These are phyloP conservation scores for Solanum peruvianum DNA, from an alignment of 257 asterid species.

Conservation along the genomic window DNA sequence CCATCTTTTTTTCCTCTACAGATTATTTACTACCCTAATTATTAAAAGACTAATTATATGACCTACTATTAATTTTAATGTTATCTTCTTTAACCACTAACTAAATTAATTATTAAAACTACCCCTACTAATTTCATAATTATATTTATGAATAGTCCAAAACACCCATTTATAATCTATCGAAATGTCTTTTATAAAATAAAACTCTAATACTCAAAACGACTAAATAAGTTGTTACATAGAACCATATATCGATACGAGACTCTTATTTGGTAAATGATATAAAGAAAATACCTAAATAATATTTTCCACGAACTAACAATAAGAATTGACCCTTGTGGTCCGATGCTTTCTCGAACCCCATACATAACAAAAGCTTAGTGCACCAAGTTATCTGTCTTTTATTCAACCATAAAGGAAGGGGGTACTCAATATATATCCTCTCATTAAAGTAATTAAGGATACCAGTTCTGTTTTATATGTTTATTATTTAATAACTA, in stretches of 20 bases:
- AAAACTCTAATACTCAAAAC: too few species aligned
- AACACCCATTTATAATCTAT: too few species aligned
- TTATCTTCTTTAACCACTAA: too few species aligned
- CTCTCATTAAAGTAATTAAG: background rate
- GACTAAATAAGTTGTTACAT: too few species aligned
- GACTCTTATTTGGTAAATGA: background rate
- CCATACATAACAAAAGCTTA: background rate
- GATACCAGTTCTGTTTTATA: background rate
- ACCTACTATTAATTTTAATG: too few species aligned
- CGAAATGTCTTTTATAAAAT: too few species aligned
- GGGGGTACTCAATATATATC: background rate
- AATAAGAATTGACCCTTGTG: background rate
- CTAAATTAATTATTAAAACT: too few species aligned
- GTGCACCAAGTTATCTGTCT: background rate
- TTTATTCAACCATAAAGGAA: background rate
- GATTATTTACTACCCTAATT: too few species aligned
- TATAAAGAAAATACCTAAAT: background rate
- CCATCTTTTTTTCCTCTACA: too few species aligned
- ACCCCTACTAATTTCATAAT: too few species aligned
- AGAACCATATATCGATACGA: background rate
- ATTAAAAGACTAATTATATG: too few species aligned
- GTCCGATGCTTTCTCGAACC: rapidly evolving
- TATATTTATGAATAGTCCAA: too few species aligned
- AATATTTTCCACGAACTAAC: background rate
- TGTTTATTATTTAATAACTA: background rate